These are phyloP conservation scores for Chytriomyces sp. DNA, from an alignment of 192 early-diverging fungal genomes.

Conservation along the genomic window DNA sequence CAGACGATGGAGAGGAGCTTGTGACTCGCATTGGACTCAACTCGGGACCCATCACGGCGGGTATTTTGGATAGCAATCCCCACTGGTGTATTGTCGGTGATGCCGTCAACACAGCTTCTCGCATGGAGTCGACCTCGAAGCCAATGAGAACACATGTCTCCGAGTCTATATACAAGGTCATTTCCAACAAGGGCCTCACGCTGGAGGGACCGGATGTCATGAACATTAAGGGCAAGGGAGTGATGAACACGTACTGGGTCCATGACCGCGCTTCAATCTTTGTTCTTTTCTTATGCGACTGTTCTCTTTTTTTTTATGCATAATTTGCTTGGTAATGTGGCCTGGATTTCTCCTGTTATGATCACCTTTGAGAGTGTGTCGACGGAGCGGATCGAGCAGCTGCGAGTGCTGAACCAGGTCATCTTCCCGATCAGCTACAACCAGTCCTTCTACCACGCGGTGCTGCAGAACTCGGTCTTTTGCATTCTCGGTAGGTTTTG, in stretches of 20 bases:
- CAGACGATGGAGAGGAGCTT: conserved; percentile 34
- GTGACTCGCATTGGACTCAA: conserved; percentile 47
- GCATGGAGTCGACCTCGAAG: conserved; percentile 49
- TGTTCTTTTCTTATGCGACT: background rate
- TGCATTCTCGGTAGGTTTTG: conserved; percentile 39
- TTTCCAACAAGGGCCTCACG: conserved; percentile 30
- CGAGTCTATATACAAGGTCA: conserved; percentile 40
- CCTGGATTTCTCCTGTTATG: too few species aligned
- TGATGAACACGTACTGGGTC: conserved; percentile 48
- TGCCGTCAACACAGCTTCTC: conserved; percentile 49
- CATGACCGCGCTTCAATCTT: conserved; percentile 9
- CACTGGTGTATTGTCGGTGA: conserved; percentile 51
- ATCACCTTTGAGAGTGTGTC: conserved; percentile 8
- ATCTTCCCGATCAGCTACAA: conserved; percentile 90
- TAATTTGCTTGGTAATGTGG: too few species aligned
- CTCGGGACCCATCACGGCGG: conserved; percentile 47
- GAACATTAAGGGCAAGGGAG: conserved; percentile 48
- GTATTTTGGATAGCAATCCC: conserved; percentile 46
- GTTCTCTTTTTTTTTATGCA: too few species aligned
- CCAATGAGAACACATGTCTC: conserved; percentile 45
- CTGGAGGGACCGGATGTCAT: conserved; percentile 26
- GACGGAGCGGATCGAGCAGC: conserved; percentile 63
- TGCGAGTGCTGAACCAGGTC: conserved; percentile 72
- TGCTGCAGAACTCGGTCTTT: conserved; percentile 31
- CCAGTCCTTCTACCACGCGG: conserved; percentile 76